Base-by-base conservation (phyloP, 192 early-diverging fungal genomes). In the Geranomyces variabilis region DNA sequence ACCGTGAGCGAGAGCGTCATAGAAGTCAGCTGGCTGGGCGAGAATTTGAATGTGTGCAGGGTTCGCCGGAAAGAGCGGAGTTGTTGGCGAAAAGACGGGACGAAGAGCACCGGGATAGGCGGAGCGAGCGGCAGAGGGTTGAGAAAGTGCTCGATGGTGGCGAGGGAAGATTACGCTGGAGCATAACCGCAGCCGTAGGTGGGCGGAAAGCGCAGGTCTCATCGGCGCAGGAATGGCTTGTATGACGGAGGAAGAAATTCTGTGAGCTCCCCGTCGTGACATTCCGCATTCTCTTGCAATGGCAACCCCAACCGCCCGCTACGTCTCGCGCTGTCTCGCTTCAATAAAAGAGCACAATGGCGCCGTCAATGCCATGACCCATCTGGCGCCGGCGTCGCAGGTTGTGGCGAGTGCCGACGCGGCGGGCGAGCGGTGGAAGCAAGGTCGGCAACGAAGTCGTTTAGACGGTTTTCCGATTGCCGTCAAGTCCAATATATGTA, bases 401-500 rank as follows among this genome's bases (percentile, higher is more conserved):
- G 21, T 66, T 9, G 6, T 8, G 22, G 26, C 43, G 6, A 47
- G 29, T 30, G 64, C 64, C n/a, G 10, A 1, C 4, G 26, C 6
- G 43, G 64, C 64, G 6, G 64, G 43, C 22, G 45, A 34, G 53
- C 66, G 66, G 53, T 68, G 51, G 46, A 55, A 57, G 21, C 14
- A 24, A 9, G 69, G 47, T 55, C n/a, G 15, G 61, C 17, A 56
- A 19, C 61, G 62, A 29, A 17, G 85, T 6, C 69, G 79, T n/a
- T 66, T 94, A 14, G 81, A 89, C 34, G 93, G 87, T 10, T 80
- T 89, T 64, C 76, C 88, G 0, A 76, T 95, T 9, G 92, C 84
- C 14, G 77, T 93, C 66, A 97, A 97, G 71, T 88, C 87, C 82
- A 94, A 94, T 63, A 86, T 97, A 67, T 89, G 88, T 53, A 90